Evolutionary conservation across 2,329 filamentous ascomycete species (phyloP).

Genomic region (Fusarium pseudonygamai): DNA sequence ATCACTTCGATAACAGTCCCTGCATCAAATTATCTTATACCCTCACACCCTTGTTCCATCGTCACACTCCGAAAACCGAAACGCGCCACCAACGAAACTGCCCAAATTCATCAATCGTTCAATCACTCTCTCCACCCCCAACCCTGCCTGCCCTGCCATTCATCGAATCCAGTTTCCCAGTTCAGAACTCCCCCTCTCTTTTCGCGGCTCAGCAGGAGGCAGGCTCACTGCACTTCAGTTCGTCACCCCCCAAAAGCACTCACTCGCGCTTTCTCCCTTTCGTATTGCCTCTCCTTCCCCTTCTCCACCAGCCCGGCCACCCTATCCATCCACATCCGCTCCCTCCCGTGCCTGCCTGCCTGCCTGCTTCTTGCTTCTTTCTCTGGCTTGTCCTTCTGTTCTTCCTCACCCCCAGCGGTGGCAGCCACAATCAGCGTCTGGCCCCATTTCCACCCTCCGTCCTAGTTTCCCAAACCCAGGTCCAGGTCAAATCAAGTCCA

Average conservation of each 20-base stretch:
- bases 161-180: conserved; percentile 16
- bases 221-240: not conserved
- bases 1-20: conserved; percentile 5
- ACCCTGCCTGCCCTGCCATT: conserved; percentile 23
- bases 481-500: conserved; percentile 10
- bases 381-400: conserved; percentile 4
- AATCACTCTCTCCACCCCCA: conserved; percentile 8
- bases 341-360: not conserved
- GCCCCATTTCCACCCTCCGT: conserved; percentile 28
- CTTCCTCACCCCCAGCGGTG: conserved; percentile 3
- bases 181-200: conserved; percentile 4
- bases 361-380: not conserved
- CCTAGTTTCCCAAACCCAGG: conserved; percentile 10
- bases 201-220: not conserved
- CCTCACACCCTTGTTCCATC: conserved; percentile 4
- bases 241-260: conserved; percentile 24
- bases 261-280: conserved; percentile 29
- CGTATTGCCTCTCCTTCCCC: conserved; percentile 23
- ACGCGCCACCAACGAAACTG: conserved; percentile 30
- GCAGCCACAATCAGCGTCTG: conserved; percentile 29
- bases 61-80: conserved; percentile 13
- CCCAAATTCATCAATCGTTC: conserved; percentile 5
- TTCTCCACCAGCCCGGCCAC: conserved; percentile 18
- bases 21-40: conserved; percentile 25
- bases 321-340: conserved; percentile 18